Percentiles rank a stretch among this genome's conserved stretches.
Evolutionary conservation across 768 basidiomycete genomes (phyloP).

Genomic region (Suillus decipiens): DNA sequence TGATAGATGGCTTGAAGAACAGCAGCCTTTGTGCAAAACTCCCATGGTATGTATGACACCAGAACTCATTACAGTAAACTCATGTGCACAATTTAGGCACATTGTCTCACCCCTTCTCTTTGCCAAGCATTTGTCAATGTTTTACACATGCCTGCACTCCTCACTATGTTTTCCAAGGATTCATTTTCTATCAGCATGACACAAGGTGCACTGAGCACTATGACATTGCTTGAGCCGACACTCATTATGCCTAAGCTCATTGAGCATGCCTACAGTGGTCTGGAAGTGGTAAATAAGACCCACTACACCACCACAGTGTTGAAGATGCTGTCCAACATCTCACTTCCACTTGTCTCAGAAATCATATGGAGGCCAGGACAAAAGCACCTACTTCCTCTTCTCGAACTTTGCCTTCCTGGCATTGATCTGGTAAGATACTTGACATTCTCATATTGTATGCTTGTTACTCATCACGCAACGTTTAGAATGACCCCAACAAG

Average conservation of each 20-base stretch:
- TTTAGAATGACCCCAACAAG: constrained; percentile 78
- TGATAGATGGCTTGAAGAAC: constrained; percentile 79
- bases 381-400: constrained; percentile 82
- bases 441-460: constrained; percentile 1
- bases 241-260: constrained; percentile 89
- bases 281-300: constrained; percentile 93
- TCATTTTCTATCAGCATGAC: constrained; percentile 77
- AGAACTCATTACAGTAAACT: constrained; percentile 1
- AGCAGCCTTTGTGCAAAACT: constrained; percentile 73
- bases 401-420: constrained; percentile 88
- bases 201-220: constrained; percentile 72
- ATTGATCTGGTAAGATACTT: constrained; percentile 74
- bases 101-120: constrained; percentile 79
- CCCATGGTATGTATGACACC: constrained; percentile 51
- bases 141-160: constrained; percentile 82
- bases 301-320: constrained; percentile 92
- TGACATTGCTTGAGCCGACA: constrained; percentile 80
- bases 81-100: constrained; percentile 45
- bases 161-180: constrained; percentile 92
- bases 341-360: constrained; percentile 76
- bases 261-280: constrained; percentile 85
- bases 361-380: constrained; percentile 83
- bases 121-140: constrained; percentile 79
- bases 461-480: constrained; percentile 8
- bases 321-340: constrained; percentile 76